Conservation (phyloP, 441 rosid species). For the Gossypium schwendimanii region DNA sequence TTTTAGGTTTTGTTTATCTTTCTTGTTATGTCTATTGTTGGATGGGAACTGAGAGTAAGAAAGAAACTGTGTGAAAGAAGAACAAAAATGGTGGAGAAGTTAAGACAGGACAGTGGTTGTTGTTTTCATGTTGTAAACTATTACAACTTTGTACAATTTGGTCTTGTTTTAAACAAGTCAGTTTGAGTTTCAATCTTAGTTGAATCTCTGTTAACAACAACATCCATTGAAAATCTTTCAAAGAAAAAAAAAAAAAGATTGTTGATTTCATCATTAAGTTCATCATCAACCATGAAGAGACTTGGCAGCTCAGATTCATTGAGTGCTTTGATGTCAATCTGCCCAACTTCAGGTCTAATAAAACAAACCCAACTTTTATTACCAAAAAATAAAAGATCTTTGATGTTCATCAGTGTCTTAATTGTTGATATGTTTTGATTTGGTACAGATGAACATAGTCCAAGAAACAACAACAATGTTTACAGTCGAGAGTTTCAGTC, state of each 20-base stretch:
- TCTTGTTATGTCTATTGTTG: conserved; percentile 4
- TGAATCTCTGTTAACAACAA: neutral
- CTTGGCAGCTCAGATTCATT: conserved; percentile 80
- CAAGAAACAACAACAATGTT: conserved; percentile 41
- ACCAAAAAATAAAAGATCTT: conserved; percentile 17
- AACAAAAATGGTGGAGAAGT: conserved; percentile 30
- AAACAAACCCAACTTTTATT: conserved; percentile 1
- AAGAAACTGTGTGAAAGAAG: conserved; percentile 19
- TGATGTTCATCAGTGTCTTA: neutral
- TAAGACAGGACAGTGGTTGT: conserved; percentile 21
- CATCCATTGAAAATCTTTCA: neutral
- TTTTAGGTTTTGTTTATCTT: neutral
- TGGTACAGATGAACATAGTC: conserved; percentile 50
- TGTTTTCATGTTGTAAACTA: conserved; percentile 19
- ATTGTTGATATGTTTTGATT: conserved; percentile 3
- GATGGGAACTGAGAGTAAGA: conserved; percentile 30
- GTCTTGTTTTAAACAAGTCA: conserved; percentile 22
- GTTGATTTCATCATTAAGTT: conserved; percentile 9
- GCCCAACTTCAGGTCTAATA: conserved; percentile 50
- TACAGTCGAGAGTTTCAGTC: conserved; percentile 59
- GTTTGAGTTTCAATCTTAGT: neutral
- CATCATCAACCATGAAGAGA: conserved; percentile 55
- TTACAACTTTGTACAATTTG: conserved; percentile 24
- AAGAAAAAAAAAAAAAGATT: neutral
- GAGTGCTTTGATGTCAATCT: conserved; percentile 68